phyloP scores from a whole-genome alignment of 169 alveolate genomes.

The Plasmodium gallinaceum region DNA sequence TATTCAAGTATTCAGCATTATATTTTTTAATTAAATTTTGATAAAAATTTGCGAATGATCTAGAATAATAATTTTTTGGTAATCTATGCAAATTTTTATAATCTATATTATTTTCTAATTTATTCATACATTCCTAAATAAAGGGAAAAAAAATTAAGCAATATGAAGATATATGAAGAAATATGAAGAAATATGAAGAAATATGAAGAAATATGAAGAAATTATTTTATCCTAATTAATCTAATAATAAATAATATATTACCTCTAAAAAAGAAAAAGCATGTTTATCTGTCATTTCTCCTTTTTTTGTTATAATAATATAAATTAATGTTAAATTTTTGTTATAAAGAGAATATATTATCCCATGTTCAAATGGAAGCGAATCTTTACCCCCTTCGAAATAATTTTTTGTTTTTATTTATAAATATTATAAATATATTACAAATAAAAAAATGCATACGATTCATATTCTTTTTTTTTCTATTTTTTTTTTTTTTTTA shows the following conservation, averaged over 20 bases:
- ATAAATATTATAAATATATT: background rate
- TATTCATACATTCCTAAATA: background rate
- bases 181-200: background rate
- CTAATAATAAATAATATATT: background rate
- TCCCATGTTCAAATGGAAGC: slow-evolving; percentile 1
- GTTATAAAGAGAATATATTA: background rate
- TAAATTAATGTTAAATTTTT: slow-evolving; percentile 1
- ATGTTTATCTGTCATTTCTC: background rate
- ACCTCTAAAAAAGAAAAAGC: background rate
- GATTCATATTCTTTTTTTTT: background rate
- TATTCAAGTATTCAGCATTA: background rate
- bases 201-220: background rate
- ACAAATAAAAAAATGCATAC: background rate
- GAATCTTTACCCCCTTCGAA: background rate
- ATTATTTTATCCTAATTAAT: background rate
- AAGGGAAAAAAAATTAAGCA: background rate
- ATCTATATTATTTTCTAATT: slow-evolving; percentile 6
- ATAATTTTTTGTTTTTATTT: background rate
- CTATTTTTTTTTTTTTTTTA: background rate
- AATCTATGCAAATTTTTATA: background rate
- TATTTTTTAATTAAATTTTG: background rate
- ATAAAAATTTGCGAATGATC: background rate
- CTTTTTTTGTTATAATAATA: slow-evolving; percentile 4
- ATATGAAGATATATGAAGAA: background rate
- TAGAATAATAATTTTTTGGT: slow-evolving; percentile 5